Evolutionary conservation across 345 rosid species (phyloP), one percentile per base, ranked within the genome.

Genomic region (Gossypium bickii): DNA sequence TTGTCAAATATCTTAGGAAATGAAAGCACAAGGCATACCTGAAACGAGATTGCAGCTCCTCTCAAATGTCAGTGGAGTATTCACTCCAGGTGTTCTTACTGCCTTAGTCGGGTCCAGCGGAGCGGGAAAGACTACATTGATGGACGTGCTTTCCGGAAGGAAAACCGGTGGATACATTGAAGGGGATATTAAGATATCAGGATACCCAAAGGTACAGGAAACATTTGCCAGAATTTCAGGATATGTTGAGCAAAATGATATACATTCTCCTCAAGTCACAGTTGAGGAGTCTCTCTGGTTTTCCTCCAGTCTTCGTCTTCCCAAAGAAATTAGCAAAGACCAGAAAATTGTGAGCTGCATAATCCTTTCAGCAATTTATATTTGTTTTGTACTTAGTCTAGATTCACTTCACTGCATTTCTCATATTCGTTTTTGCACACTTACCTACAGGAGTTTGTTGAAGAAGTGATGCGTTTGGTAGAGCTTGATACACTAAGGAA

Each of bases 81-180:
- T 92, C 85, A 89, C 96, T 29, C 97, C 97, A 2, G 97, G 98
- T 65, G 91, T 90, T 55, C 97, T 94, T 22, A 94, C 97, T 3
- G 98, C 98, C 72, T 82, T 94, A 77, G 98, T 94, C 75, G 98
- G 98, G 78, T 85, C 98, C 34, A 94, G 98, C 71, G 98, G 98
- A 75, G 98, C 97, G 0, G 98, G 98, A 4, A 94, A 94, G 83
- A 94, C 98, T 53, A 94, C 98, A 63, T 81, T 94, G 79, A 90
- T 94, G 98, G 98, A 94, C 81, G 98, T 94, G 41, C 97, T 94
- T 52, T 96, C 97, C 3, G 98, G 98, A 68, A 84, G 97, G 75
- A 94, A 94, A 85, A 94, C 97, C 20, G 94, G 98, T 68, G 98
- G 98, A 75, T 92, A 89, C 78, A 87, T 83, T 41, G 96, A 92